Evolutionary conservation across 73 alveolate genomes (phyloP).

Genomic region (Paramecium octaurelia): DNA sequence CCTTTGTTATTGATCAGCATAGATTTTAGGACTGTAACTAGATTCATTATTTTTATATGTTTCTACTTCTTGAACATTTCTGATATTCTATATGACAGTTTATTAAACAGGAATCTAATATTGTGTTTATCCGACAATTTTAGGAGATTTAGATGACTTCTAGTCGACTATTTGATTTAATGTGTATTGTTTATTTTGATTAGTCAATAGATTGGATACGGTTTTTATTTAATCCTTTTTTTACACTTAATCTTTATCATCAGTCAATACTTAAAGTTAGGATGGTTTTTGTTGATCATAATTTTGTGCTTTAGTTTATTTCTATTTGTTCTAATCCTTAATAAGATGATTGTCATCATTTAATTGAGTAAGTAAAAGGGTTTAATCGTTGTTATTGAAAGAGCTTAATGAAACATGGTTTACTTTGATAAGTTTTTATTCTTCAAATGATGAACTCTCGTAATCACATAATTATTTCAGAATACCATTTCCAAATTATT

Average conservation of each 20-base stretch:
- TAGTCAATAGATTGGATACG: neutral
- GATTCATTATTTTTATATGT: neutral
- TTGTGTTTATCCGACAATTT: neutral
- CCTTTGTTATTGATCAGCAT: neutral
- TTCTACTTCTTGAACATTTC: neutral
- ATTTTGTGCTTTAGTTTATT: neutral
- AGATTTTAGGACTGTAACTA: neutral
- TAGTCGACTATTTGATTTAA: neutral
- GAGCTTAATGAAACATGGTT: neutral
- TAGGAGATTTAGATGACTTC: neutral
- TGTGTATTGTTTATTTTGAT: neutral
- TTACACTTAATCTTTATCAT: neutral
- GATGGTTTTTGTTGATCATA: neutral
- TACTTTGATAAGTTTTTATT: neutral
- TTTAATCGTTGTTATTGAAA: neutral
- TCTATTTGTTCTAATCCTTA: neutral
- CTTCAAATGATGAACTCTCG: neutral
- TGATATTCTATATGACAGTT: neutral
- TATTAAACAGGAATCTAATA: neutral
- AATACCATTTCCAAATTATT: neutral
- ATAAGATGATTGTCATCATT: neutral
- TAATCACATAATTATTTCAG: neutral
- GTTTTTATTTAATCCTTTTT: neutral
- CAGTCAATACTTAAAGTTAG: neutral
- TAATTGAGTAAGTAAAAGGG: neutral